Base-by-base conservation (phyloP, 108 stramenopile genomes). In the Nitzschia sp. region DNA sequence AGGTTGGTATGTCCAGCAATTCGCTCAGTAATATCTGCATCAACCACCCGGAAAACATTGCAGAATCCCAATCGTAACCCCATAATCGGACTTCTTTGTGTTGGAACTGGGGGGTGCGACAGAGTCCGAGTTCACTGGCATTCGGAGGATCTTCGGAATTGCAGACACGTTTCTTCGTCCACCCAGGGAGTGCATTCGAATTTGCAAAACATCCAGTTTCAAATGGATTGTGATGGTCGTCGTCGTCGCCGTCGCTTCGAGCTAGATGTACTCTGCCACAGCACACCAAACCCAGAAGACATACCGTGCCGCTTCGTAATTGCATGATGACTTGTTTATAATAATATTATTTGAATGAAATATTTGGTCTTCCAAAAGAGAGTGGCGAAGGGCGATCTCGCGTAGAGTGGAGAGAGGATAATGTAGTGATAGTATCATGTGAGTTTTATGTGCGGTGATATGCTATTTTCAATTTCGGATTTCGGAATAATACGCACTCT, bases 1-100 rank as follows among this genome's bases (percentile, higher is more conserved):
- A 46, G 1, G 54, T 34, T 3, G 77, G 77, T 19, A 78, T 71
- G 26, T 50, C 72, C 26, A 73, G 50, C 3, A 67, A 4, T 55
- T 78, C 77, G 1, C 41, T 45, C 23, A 73, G 54, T n/a, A 79
- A n/a, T 8, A 79, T 79, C 58, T 79, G 78, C 23, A 74, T n/a
- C 0, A 79, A 63, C 71, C 71, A 79, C 0, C 33, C 45, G 2
- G 55, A 30, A 33, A 79, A 50, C 61, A 63, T 67, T 29, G 62
- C 6, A 15, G 60, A 32, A 25, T 79, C 78, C 78, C 78, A 79
- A 52, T 79, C 56, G 5, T 56, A 29, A 8, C 48, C 41, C 0
- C 45, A 0, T 1, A 71, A 47, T 19, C 78, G 58, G 13, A 75
- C 41, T 58, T 79, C 78, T 9, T 30, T 33, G 60, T 75, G 73